These are phyloP conservation scores for Chrysoporthe cubensis DNA, from an alignment of 2,329 filamentous ascomycete species.

Conservation along the genomic window DNA sequence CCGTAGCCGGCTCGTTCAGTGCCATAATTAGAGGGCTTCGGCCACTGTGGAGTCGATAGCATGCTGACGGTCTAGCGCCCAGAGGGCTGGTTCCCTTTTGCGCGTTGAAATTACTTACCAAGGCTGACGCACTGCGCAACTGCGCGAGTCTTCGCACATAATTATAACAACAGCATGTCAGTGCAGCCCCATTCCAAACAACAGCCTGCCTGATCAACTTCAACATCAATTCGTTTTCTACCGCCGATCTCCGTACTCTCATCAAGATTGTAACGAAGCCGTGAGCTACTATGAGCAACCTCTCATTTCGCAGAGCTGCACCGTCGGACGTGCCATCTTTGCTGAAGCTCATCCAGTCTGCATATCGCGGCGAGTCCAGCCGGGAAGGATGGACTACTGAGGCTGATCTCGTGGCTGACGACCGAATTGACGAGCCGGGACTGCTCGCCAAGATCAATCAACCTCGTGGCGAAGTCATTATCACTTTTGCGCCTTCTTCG, in stretches of 20 bases:
- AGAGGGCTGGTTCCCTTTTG: no score
- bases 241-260: no score
- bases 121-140: background rate
- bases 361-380: conserved; percentile 48
- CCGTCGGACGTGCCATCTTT: conserved; percentile 39
- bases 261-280: background rate
- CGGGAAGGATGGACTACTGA: conserved; percentile 52
- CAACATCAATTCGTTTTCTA: background rate
- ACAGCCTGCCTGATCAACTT: background rate
- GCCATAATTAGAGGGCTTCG: background rate
- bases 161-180: background rate
- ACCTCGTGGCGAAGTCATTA: conserved; percentile 42
- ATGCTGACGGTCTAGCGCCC: background rate
- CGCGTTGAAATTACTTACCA: no score
- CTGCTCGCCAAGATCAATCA: conserved; percentile 45
- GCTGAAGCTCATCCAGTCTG: conserved; percentile 46
- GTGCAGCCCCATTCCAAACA: background rate
- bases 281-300: conserved; percentile 37
- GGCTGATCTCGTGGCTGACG: conserved; percentile 47
- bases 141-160: background rate
- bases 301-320: conserved; percentile 43
- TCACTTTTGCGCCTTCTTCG: conserved; percentile 32
- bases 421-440: conserved; percentile 46
- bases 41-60: background rate
- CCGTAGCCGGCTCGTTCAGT: background rate